Evolutionary conservation across 1,139 yeast species (phyloP), one percentile per base, ranked within the genome.

Genomic region (Debaryomycetaceae sp.): DNA sequence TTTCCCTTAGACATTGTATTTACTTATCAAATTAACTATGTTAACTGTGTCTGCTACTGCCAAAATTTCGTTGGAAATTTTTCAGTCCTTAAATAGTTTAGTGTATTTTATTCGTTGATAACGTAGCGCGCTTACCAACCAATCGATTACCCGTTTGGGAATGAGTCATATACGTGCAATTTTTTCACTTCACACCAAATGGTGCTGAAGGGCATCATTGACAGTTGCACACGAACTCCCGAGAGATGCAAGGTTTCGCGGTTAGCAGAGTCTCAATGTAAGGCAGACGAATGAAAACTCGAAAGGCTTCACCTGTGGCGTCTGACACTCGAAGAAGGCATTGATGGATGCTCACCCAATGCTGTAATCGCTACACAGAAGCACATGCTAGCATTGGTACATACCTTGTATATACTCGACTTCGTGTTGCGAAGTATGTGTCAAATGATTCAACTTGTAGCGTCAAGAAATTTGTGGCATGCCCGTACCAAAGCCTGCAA

Each of bases 1-100:
- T 91, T 91, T 68, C 98, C 98, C 74, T 91, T 91, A 49, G 95
- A 85, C 97, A 90, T 89, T 60, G 34, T 34, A 23, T 27, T 27
- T 24, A 42, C 24, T 14, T 24, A 33, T 20, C 17, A 6, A 42
- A 27, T 34, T 36, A 17, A 5, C 7, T 9, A 34, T 33, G 22
- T 22, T 31, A 23, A 31, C 37, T 34, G 23, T 27, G 36, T 24
- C 31, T 27, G 11, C 11, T 27, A 27, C 8, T 8, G 31, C 31
- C 31, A 47, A 41, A 27, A 27, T 27, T 27, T 27, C 31, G 31
- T 11, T 27, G 31, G 44, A 44, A 49, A 47, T 42, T 45, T 52
- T 50, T 45, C 42, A 41, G 44, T 47, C 56, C 56, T 53, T 62
- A 55, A 61, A 63, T 62, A 62, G 40, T 51, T 17, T 24, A 22